phyloP scores from a whole-genome alignment of 2,329 filamentous ascomycete species.

The Colletotrichum australisinense region DNA sequence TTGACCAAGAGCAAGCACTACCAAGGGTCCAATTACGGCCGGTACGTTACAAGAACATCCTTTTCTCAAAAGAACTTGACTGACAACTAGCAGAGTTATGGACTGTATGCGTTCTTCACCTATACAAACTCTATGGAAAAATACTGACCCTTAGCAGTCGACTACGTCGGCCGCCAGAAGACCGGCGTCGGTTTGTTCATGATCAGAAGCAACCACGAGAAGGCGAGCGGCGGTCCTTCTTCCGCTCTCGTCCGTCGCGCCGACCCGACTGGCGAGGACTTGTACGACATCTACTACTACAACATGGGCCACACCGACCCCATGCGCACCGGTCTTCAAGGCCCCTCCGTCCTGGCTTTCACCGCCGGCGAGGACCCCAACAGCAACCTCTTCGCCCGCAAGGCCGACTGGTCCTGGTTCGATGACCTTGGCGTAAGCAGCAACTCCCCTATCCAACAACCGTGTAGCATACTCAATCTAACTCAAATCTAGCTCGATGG shows the following conservation, averaged over 20 bases:
- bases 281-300: constrained; percentile 57
- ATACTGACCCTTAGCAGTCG: constrained; percentile 45
- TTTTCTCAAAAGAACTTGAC: not conserved
- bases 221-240: constrained; percentile 53
- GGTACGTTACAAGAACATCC: constrained; percentile 30
- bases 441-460: no score
- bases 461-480: not conserved
- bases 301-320: constrained; percentile 55
- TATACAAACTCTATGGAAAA: constrained; percentile 25
- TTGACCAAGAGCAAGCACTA: constrained; percentile 54
- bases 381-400: constrained; percentile 47
- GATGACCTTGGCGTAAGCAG: constrained; percentile 42
- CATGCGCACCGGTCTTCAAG: constrained; percentile 54
- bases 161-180: constrained; percentile 51
- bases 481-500: constrained; percentile 40
- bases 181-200: constrained; percentile 49
- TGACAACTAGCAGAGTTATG: constrained; percentile 5
- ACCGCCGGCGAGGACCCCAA: constrained; percentile 51
- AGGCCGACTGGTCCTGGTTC: constrained; percentile 49
- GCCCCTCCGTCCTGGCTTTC: constrained; percentile 52
- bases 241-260: constrained; percentile 53
- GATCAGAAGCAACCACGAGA: constrained; percentile 43
- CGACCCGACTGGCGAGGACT: constrained; percentile 47
- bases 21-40: constrained; percentile 50
- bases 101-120: not conserved